Percentiles rank a stretch among this genome's conserved stretches.
phyloP scores from a whole-genome alignment of 139 green algal genomes.

The Diplosphaera chodatii region DNA sequence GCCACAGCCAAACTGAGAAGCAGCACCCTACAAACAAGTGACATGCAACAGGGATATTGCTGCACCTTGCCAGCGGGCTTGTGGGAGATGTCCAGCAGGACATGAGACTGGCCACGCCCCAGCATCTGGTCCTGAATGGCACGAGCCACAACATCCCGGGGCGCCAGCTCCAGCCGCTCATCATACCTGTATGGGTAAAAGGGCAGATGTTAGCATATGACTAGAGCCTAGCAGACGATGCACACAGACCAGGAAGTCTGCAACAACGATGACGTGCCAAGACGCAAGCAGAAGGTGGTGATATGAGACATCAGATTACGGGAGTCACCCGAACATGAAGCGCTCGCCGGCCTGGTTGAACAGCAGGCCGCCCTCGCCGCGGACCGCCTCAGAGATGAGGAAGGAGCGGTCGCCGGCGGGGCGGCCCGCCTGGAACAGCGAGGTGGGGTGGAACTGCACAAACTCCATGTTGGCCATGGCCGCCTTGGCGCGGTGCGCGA shows the following conservation, averaged over 20 bases:
- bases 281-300: too few relatives aligned
- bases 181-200: too few relatives aligned
- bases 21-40: too few relatives aligned
- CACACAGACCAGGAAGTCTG: too few relatives aligned
- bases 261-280: too few relatives aligned
- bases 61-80: slow-evolving; percentile 47
- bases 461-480: slow-evolving; percentile 96
- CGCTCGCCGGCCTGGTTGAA: slow-evolving; percentile 80
- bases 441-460: slow-evolving; percentile 97
- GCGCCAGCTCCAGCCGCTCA: slow-evolving; percentile 83
- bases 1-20: too few relatives aligned
- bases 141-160: slow-evolving; percentile 90
- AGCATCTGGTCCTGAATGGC: slow-evolving; percentile 85
- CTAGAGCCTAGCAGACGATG: too few relatives aligned
- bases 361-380: slow-evolving; percentile 85
- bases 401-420: slow-evolving; percentile 54
- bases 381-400: slow-evolving; percentile 94
- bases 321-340: slow-evolving; percentile 2
- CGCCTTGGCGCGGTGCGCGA: slow-evolving; percentile 80
- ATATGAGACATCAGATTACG: too few relatives aligned
- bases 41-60: too few relatives aligned
- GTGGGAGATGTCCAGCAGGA: slow-evolving; percentile 92
- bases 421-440: slow-evolving; percentile 41
- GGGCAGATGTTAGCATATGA: too few relatives aligned
- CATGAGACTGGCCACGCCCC: slow-evolving; percentile 53